phyloP scores from a whole-genome alignment of 176 grass and related monocot genomes.

The Bolboschoenus planiculmis region DNA sequence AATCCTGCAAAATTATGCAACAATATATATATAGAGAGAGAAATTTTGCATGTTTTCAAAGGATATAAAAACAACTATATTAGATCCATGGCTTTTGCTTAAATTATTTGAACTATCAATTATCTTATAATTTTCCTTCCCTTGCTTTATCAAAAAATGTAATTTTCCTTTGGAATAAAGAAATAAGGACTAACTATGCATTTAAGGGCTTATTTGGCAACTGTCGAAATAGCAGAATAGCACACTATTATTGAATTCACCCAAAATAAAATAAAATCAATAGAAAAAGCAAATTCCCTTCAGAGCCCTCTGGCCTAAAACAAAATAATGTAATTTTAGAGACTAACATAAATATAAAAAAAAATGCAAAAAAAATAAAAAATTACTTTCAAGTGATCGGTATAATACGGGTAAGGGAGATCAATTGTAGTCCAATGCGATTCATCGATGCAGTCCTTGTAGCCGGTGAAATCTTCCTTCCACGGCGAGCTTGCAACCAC shows the following conservation, averaged over 20 bases:
- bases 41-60: background rate
- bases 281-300: background rate
- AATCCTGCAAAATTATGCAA: conserved; percentile 20
- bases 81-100: background rate
- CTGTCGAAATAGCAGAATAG: too few species aligned
- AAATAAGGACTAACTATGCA: background rate
- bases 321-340: too few species aligned
- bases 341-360: background rate
- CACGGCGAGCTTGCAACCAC: conserved; percentile 41
- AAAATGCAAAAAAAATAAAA: too few species aligned
- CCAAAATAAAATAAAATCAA: background rate
- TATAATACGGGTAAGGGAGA: conserved; percentile 39
- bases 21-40: too few species aligned
- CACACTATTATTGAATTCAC: background rate
- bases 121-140: background rate
- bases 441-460: conserved; percentile 41
- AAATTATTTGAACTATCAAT: background rate
- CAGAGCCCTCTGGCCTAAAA: background rate
- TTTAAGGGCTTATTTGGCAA: too few species aligned
- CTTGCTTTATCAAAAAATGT: background rate
- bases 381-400: conserved; percentile 26
- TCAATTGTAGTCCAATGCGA: conserved; percentile 49
- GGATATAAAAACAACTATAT: background rate
- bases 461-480: conserved; percentile 39
- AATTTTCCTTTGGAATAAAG: background rate